Conservation (phyloP, 176 grass and related monocot species). For the Oryza glaberrima region DNA sequence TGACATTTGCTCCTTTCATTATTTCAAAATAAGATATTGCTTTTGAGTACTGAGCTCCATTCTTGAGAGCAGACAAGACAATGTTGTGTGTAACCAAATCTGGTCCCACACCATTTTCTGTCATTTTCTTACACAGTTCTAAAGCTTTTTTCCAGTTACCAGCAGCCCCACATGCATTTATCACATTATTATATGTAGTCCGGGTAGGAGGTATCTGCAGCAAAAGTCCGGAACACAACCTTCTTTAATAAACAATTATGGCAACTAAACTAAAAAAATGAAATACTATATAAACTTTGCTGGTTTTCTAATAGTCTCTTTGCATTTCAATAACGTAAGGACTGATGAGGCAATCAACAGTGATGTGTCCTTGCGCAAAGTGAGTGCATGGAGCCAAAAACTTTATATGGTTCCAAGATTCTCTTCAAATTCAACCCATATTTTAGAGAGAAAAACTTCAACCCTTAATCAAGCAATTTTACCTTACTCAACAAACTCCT, state of each 20-base stretch:
- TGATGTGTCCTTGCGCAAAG: not conserved
- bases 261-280: not conserved
- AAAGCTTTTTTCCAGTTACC: constrained; percentile 96
- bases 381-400: not conserved
- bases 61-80: constrained; percentile 95
- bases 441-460: not conserved
- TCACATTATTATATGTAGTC: constrained; percentile 92
- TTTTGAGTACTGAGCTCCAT: constrained; percentile 78
- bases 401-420: not conserved
- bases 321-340: not conserved
- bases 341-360: not conserved
- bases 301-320: not conserved
- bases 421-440: not conserved
- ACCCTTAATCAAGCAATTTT: not conserved
- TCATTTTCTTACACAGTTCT: constrained; percentile 92
- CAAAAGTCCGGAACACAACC: constrained; percentile 2
- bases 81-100: constrained; percentile 96
- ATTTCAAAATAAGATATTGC: constrained; percentile 84
- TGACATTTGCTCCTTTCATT: constrained; percentile 78
- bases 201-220: constrained; percentile 84
- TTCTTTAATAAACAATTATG: constrained; percentile 12
- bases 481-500: not conserved
- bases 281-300: not conserved
- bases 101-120: constrained; percentile 95
- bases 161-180: constrained; percentile 86